Evolutionary conservation across 305 asterid genomes (phyloP), one percentile per base, ranked within the genome.

Genomic region (Euphrasia arctica): DNA sequence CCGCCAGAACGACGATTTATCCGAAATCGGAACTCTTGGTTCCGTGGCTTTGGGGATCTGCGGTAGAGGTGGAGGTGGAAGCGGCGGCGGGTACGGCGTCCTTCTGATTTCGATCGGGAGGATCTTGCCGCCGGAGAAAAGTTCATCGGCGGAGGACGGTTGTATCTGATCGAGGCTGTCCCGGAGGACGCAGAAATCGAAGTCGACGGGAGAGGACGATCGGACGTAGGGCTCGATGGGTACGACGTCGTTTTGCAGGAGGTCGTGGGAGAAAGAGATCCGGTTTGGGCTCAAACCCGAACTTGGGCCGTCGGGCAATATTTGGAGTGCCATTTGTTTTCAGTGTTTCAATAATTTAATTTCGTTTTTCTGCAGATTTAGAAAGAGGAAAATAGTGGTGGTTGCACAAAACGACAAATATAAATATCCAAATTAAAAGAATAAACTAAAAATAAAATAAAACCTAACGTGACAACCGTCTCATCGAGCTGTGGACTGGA

Each of bases 121-220:
- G 68, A 91, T 91, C 64, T 82, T 86, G 6, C 96, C 98, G 50
- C 85, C 79, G 72, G 70, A 80, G 91, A 91, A 91, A 72, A 91
- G 93, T 69, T 91, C 98, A 47, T 88, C 98, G 56, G 98, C 96
- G 32, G 94, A 80, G 68, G 96, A 80, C 0, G 94, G 73, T 65
- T 88, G 83, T 6, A 12, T 14, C 3, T 75, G 86, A 42, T 77
- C 85, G 72, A 80, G 80, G 67, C 76, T 84, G 15, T 83, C 88
- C 2, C 95, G 89, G 36, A 85, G 86, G 9, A 88, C 90, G 62
- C 95, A 88, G 77, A 91, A 91, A 68, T 84, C 96, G 62, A 91
- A 91, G 56, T 88, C 98, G 4, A 80, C 62, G n/a, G 89, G 51
- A 10, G 51, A 74, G 39, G 56, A 58, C 15, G 95, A 67, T 89